These are phyloP conservation scores for Metschnikowia sp. DNA, from an alignment of 805 yeast species.

Conservation along the genomic window DNA sequence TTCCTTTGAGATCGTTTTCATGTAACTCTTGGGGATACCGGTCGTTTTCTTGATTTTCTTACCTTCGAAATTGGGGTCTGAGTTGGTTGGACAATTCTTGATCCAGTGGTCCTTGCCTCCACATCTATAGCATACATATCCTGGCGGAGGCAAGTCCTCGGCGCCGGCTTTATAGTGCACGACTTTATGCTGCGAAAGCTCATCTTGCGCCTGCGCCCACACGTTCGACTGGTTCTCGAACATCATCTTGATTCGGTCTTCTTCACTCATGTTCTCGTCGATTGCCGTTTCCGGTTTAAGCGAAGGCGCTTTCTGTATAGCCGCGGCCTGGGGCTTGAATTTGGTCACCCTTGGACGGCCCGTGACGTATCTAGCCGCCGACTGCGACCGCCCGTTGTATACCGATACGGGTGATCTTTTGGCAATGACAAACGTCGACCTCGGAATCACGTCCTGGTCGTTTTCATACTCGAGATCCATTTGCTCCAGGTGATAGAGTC, in stretches of 20 bases:
- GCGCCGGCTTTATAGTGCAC: slow-evolving; percentile 51
- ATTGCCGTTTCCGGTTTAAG: slow-evolving; percentile 19
- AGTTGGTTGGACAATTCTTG: slow-evolving; percentile 89
- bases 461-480: slow-evolving; percentile 73
- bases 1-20: slow-evolving; percentile 82
- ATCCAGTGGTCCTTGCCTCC: slow-evolving; percentile 94
- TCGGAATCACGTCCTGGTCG: slow-evolving; percentile 86
- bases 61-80: slow-evolving; percentile 92
- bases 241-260: slow-evolving; percentile 85
- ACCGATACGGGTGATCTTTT: slow-evolving; percentile 60
- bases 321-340: slow-evolving; percentile 38
- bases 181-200: slow-evolving; percentile 81
- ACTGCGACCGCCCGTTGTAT: slow-evolving; percentile 29
- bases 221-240: slow-evolving; percentile 89
- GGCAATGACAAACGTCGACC: slow-evolving; percentile 82
- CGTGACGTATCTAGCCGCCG: slow-evolving; percentile 63
- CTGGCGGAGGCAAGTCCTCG: slow-evolving; percentile 89
- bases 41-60: slow-evolving; percentile 88
- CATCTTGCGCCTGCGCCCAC: slow-evolving; percentile 93
- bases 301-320: slow-evolving; percentile 14
- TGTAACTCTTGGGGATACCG: slow-evolving; percentile 93
- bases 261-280: slow-evolving; percentile 61
- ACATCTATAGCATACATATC: slow-evolving; percentile 93
- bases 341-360: slow-evolving; percentile 59
- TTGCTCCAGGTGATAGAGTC: slow-evolving; percentile 54